These are phyloP conservation scores for Jatropha curcas DNA, from an alignment of 345 rosid species.

Conservation along the genomic window DNA sequence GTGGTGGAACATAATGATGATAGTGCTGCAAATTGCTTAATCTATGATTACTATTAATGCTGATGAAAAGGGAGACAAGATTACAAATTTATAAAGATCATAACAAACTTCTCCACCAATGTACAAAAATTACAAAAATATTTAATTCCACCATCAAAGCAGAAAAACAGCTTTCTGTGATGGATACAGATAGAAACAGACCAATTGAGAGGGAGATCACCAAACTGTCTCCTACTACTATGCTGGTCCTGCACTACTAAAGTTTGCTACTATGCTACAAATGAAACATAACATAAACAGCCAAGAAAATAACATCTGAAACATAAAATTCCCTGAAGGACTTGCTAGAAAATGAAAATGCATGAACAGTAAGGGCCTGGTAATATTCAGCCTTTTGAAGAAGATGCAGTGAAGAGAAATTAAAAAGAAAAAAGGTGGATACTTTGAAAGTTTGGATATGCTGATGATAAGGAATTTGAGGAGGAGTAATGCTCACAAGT, in stretches of 20 bases:
- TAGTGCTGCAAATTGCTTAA: conserved; percentile 19
- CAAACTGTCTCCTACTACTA: conserved; percentile 58
- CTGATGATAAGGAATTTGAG: not conserved
- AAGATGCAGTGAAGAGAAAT: conserved; percentile 19
- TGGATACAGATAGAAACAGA: conserved; percentile 19
- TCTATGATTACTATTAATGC: conserved; percentile 11
- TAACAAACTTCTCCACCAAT: conserved; percentile 17
- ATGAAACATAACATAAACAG: conserved; percentile 17
- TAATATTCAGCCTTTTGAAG: conserved; percentile 46
- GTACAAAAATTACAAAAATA: conserved; percentile 22
- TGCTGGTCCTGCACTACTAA: conserved; percentile 26
- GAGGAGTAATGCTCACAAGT: conserved; percentile 23
- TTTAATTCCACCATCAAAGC: conserved; percentile 38
- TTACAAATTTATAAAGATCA: conserved; percentile 1
- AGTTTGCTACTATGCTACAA: conserved; percentile 8
- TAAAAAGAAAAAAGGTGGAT: not conserved
- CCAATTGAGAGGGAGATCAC: conserved; percentile 55
- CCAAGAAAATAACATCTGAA: conserved; percentile 3
- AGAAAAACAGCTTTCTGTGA: conserved; percentile 46
- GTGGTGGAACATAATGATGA: not conserved
- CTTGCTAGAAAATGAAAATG: not conserved
- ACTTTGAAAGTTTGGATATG: not conserved
- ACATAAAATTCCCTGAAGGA: not conserved
- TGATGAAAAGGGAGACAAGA: conserved; percentile 7
- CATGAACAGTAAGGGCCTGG: conserved; percentile 33